These are phyloP conservation scores for Tremellales sp. DNA, from an alignment of 1,284 basidiomycete species.

Conservation along the genomic window DNA sequence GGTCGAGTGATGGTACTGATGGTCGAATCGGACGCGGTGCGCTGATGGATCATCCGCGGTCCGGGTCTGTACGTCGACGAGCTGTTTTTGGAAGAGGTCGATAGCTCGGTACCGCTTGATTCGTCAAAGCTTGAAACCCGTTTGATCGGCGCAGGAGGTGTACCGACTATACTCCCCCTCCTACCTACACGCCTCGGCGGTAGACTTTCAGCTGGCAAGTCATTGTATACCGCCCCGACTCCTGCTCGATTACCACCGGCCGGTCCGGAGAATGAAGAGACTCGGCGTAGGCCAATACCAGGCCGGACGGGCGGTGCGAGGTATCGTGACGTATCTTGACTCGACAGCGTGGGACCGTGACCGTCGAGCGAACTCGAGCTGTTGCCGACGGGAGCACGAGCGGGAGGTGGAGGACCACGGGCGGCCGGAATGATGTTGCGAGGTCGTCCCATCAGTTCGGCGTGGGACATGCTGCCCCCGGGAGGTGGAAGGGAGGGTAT, in stretches of 20 bases:
- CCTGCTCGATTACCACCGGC: constrained; percentile 6
- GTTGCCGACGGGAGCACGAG: not conserved
- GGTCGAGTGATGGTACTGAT: not conserved
- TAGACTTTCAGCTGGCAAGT: not conserved
- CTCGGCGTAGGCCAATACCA: not conserved
- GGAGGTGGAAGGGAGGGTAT: constrained; percentile 21
- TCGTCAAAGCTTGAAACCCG: constrained; percentile 4
- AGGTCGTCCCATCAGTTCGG: constrained; percentile 19
- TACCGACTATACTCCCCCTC: not conserved
- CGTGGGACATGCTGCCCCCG: constrained; percentile 9
- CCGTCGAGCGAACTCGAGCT: not conserved
- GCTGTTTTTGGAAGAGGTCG: no score
- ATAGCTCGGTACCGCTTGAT: not conserved
- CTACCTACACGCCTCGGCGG: not conserved
- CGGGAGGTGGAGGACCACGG: not conserved
- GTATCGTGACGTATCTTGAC: not conserved
- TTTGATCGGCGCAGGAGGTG: not conserved
- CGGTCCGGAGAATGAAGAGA: not conserved
- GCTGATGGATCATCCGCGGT: constrained; percentile 2
- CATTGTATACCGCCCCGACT: constrained; percentile 6
- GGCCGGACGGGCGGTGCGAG: not conserved
- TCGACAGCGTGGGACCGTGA: not conserved
- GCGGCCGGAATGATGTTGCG: constrained; percentile 1
- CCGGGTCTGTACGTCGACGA: no score
- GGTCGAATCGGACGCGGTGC: constrained; percentile 18